phyloP scores from a whole-genome alignment of 1,139 yeast genomes.

The Ashbya aceris region DNA sequence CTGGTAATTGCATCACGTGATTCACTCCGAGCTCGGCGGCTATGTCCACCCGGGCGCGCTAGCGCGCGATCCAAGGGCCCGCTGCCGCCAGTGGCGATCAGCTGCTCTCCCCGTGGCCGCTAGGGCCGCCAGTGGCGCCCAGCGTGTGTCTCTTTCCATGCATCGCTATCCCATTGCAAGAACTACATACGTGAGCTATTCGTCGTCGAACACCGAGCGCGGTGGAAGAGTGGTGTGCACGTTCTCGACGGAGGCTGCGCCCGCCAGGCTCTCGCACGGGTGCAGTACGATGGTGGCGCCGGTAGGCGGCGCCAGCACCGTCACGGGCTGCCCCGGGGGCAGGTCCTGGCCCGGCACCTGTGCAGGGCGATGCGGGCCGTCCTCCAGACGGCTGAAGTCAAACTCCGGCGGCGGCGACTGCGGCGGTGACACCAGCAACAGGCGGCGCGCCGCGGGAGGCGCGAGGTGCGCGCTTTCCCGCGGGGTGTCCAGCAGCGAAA shows the following conservation, averaged over 20 bases:
- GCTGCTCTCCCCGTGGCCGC: too few species aligned
- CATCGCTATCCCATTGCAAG: too few species aligned
- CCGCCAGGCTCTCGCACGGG: constrained; percentile 8
- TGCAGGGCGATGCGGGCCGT: constrained; percentile 26
- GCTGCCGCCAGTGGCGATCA: too few species aligned
- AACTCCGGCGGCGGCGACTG: constrained; percentile 35
- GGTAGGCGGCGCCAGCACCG: constrained; percentile 5
- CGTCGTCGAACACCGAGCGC: constrained; percentile 28
- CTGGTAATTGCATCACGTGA: too few species aligned
- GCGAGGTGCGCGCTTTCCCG: constrained; percentile 21
- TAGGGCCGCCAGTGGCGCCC: too few species aligned
- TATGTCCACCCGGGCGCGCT: too few species aligned
- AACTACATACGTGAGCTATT: neutral
- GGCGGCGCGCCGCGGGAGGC: constrained; percentile 28
- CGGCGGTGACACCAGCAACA: constrained; percentile 35
- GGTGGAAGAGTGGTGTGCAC: constrained; percentile 29
- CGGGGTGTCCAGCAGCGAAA: constrained; percentile 10
- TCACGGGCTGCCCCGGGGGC: neutral
- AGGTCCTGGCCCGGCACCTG: neutral
- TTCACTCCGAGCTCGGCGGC: too few species aligned
- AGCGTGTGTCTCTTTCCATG: too few species aligned
- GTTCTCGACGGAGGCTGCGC: neutral
- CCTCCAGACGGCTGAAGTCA: constrained; percentile 31
- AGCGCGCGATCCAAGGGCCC: too few species aligned
- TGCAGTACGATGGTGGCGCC: constrained; percentile 13